Percentiles rank a stretch among this genome's conserved stretches.
phyloP scores from a whole-genome alignment of 1,284 basidiomycete species.

The Rhodotorula sp. region DNA sequence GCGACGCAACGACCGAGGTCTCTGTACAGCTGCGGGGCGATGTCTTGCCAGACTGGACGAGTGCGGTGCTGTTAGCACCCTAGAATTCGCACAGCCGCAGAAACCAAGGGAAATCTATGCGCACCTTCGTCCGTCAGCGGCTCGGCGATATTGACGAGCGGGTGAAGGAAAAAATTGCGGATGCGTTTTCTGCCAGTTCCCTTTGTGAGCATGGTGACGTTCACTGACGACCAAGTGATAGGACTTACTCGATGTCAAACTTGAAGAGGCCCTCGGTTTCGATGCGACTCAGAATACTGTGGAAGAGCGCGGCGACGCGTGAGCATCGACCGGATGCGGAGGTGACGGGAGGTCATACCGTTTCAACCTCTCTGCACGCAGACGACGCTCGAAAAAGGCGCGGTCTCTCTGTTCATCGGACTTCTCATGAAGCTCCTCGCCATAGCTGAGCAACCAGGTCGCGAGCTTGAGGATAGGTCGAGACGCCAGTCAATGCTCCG shows the following conservation, averaged over 20 bases:
- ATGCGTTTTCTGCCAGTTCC: neutral
- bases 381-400: too few species aligned
- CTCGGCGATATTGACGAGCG: neutral
- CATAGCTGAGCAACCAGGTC: neutral
- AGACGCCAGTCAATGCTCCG: neutral
- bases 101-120: neutral
- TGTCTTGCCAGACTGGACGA: neutral
- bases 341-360: too few species aligned
- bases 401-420: too few species aligned
- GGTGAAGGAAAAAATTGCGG: neutral
- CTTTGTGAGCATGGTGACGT: neutral
- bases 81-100: neutral
- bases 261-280: neutral
- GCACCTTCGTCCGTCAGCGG: conserved; percentile 18
- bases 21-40: neutral
- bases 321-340: too few species aligned
- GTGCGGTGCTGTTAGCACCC: neutral
- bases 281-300: neutral
- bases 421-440: neutral
- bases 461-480: neutral
- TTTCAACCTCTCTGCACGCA: neutral
- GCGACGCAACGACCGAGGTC: conserved; percentile 7
- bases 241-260: too few species aligned
- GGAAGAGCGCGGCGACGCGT: too few species aligned
- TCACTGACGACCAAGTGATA: neutral